Conservation (phyloP, 2,329 filamentous ascomycete species). For the Aaosphaeria pasadenensis region DNA sequence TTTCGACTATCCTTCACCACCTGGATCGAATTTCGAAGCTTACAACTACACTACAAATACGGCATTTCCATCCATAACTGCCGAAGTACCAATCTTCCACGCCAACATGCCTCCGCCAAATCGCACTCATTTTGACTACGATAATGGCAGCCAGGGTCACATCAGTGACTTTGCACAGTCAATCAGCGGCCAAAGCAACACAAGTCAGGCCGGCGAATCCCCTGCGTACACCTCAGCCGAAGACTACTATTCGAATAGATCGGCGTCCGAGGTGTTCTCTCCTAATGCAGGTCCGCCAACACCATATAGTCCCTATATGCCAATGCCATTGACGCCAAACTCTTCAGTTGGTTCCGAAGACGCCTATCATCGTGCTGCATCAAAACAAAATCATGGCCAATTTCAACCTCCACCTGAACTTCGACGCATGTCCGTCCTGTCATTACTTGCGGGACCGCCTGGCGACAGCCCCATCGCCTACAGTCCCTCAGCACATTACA, state of each 20-base stretch:
- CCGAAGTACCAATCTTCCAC: conserved; percentile 14
- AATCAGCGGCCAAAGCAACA: too few relatives aligned
- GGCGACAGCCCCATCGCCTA: conserved; percentile 6
- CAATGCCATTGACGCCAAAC: conserved; percentile 44
- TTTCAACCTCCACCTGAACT: conserved; percentile 38
- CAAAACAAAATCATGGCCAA: conserved; percentile 14
- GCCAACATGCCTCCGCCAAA: conserved; percentile 29
- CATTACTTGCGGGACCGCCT: conserved; percentile 47
- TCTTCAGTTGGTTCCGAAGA: conserved; percentile 39
- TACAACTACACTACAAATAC: conserved; percentile 11
- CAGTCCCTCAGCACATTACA: conserved; percentile 41
- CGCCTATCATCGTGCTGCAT: conserved; percentile 11
- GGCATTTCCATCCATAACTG: conserved; percentile 11
- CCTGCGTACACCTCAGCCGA: conserved; percentile 13
- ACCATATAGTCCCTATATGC: conserved; percentile 43
- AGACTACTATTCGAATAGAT: not conserved
- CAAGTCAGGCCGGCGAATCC: conserved; percentile 20
- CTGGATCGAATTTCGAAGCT: conserved; percentile 12
- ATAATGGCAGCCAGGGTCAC: too few relatives aligned
- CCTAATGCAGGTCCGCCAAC: conserved; percentile 37
- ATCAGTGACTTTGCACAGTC: too few relatives aligned
- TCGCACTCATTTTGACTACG: conserved; percentile 1
- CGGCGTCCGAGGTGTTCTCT: conserved; percentile 30
- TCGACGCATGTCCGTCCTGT: conserved; percentile 61
- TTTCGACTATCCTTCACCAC: conserved; percentile 23